Evolutionary conservation across 495 filamentous ascomycete species (phyloP), one percentile per base, ranked within the genome.

Genomic region (Aspergillus baeticus): DNA sequence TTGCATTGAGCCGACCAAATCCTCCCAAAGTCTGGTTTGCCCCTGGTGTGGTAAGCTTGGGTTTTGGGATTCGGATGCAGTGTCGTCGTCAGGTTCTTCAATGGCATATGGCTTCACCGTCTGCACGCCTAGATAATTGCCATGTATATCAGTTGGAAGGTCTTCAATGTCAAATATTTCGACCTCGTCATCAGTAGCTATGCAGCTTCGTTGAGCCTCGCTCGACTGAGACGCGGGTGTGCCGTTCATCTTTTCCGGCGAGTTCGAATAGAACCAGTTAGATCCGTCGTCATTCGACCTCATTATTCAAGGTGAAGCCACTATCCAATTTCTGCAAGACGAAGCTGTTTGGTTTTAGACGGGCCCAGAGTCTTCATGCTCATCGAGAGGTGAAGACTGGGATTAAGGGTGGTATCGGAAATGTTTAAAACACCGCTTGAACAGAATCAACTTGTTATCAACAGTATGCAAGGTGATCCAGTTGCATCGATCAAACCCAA

Each of bases 81-180:
- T 20, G 3, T 76, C 71, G 23, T 78, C 71, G 6, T 70, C 72
- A 1, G 76, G 76, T 49, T 78, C 76, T 50, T 78, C 76, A 20
- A 77, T 68, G 14, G 62, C 74, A 61, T 77, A 77, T 31, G 76
- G 76, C n/a, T 57, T 60, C 17, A 75, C 60, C 17, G 69, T 57
- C 31, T 66, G 45, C 1, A 51, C 37, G 11, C 56, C 21, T n/a
- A 59, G 34, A 29, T 53, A 47, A 13, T 59, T 46, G 11, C 29
- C 23, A 34, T 22, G 41, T n/a, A 2, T 51, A 31, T 20, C 35
- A 2, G n/a, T 18, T 4, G 50, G 31, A 3, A 59, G 34, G 37
- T 50, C 34, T 10, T 52, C 37, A 14, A 52, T 38, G 39, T 22
- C 7, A 29, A 44, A 41, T 35, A 23, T 39, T 1, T 34, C 35